Evolutionary conservation across 306 rosid genomes (phyloP).

Genomic region (Vigna reflexopilosa): DNA sequence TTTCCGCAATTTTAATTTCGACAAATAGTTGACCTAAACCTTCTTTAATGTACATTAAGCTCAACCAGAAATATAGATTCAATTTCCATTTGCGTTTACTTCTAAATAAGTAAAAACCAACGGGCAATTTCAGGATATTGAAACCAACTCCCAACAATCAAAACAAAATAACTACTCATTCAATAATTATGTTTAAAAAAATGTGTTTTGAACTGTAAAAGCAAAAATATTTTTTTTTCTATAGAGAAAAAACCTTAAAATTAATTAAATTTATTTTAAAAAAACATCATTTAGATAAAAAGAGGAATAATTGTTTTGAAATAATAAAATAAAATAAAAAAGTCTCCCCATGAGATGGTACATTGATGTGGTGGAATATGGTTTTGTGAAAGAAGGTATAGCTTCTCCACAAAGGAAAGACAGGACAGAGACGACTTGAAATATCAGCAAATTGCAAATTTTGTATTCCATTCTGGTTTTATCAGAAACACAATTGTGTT

Average conservation of each 20-base stretch:
- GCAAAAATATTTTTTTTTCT: too few relatives aligned
- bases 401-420: constrained; percentile 37
- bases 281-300: too few relatives aligned
- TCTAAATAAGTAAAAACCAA: background rate
- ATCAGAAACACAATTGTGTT: background rate
- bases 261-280: too few relatives aligned
- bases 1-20: background rate
- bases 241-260: too few relatives aligned
- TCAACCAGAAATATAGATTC: background rate
- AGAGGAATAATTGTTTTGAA: too few relatives aligned
- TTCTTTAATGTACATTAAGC: background rate
- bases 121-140: too few relatives aligned
- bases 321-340: too few relatives aligned
- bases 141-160: too few relatives aligned
- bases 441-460: constrained; percentile 10
- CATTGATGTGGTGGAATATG: background rate
- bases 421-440: constrained; percentile 27
- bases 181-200: too few relatives aligned
- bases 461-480: background rate
- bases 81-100: background rate
- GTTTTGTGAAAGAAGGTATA: constrained; percentile 39
- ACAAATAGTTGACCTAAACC: background rate
- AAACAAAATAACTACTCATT: too few relatives aligned
- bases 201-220: too few relatives aligned
- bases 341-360: background rate